Base-by-base conservation (phyloP, 225 moss, liverwort and hornwort species). In the Pseudoscleropodium purum region DNA sequence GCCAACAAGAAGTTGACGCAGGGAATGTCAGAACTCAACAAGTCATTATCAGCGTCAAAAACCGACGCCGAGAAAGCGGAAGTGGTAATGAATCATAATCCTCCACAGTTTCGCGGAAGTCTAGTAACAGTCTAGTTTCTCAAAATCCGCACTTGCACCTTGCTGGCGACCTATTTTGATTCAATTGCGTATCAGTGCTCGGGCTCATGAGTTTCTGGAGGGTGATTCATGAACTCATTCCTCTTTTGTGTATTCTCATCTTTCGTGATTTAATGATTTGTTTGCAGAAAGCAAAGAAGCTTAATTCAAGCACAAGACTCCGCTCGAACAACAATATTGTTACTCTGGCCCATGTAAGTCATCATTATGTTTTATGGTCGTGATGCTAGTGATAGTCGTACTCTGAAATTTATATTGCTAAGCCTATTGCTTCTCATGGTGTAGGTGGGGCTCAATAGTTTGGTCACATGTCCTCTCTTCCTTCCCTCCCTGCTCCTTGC, bases 241-340 rank as follows among this genome's bases (percentile, higher is more conserved):
- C 14, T 84, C 54, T 87, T 67, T 78, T 70, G 49, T 87, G 36
- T 80, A 36, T 70, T 83, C 89, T 89, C 49, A 93, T 78, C 65
- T 87, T 87, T 72, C 85, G 57, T 89, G 62, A 73, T 54, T 67
- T 68, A 19, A 84, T 78, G 27, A 84, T 84, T 62, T 89, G 31
- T 89, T 85, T 67, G 83, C 98, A 99, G 98, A 99, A 96, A 93
- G 92, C 93, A 41, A 96, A 96, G 93, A 99, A 99, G 92, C 95
- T 95, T 43, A 96, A 89, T 90, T 94, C 98, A 54, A 99, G 96
- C 86, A 94, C 94, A 82, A 95, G 96, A 67, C 94, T 99, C 68
- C 98, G 97, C 89, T 93, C 95, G 56, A 97, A 97, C 91, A 99
- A 99, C 91, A 99, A 99, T 83, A 97, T 99, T 86, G 89, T 96